Conservation (phyloP, 2,329 filamentous ascomycete genomes). For the Thielaviopsis euricoi region DNA sequence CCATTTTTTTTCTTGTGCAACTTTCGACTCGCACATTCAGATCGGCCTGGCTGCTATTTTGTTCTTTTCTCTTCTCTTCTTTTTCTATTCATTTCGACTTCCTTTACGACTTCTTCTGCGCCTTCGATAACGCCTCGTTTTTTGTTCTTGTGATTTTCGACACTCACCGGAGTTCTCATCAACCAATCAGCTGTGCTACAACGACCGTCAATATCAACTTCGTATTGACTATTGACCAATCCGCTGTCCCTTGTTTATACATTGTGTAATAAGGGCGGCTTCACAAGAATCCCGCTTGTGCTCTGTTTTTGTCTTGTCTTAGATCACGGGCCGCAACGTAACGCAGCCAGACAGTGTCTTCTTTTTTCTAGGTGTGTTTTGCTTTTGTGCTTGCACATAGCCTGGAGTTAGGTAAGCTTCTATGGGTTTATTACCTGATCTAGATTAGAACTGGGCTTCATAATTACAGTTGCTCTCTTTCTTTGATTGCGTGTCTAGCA, state of each 20-base stretch:
- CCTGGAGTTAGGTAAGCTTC: not conserved
- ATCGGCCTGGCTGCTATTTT: slow-evolving; percentile 8
- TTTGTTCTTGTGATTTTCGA: not conserved
- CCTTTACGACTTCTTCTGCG: not conserved
- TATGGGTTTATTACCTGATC: not conserved
- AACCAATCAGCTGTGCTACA: not conserved
- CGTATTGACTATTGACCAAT: not conserved
- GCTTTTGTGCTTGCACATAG: not conserved
- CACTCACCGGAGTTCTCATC: not conserved
- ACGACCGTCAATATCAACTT: not conserved
- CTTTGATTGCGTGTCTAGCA: slow-evolving; percentile 1
- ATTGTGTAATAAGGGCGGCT: not conserved
- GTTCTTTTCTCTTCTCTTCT: too few species aligned
- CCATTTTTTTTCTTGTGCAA: not conserved
- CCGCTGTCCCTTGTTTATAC: not conserved
- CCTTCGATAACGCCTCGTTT: not conserved
- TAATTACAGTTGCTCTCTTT: not conserved
- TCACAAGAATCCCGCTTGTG: not conserved
- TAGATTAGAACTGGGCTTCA: not conserved
- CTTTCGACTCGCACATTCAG: not conserved
- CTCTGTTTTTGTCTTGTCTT: not conserved
- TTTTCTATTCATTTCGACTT: not conserved
- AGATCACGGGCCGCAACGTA: not conserved
- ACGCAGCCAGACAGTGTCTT: not conserved
- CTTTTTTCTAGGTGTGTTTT: not conserved